phyloP scores from a whole-genome alignment of 345 rosid species.

The Eucalyptus coolabah region DNA sequence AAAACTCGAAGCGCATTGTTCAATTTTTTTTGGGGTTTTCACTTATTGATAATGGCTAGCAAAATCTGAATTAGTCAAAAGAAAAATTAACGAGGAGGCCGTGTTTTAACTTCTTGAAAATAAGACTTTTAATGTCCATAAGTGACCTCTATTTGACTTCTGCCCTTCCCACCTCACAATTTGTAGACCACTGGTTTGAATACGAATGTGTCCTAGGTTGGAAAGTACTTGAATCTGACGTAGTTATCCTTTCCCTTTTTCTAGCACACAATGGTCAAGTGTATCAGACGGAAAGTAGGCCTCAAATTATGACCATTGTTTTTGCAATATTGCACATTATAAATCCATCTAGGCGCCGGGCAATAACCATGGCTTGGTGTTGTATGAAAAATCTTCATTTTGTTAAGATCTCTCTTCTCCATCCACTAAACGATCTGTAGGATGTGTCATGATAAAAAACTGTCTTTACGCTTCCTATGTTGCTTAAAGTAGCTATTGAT shows the following conservation, averaged over 20 bases:
- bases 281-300: not conserved
- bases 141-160: not conserved
- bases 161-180: not conserved
- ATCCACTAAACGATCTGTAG: not conserved
- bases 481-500: slow-evolving; percentile 9
- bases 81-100: not conserved
- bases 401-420: too few relatives aligned
- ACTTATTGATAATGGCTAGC: not conserved
- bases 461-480: not conserved
- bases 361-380: too few relatives aligned
- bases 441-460: not conserved
- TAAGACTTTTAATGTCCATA: not conserved
- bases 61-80: not conserved
- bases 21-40: not conserved
- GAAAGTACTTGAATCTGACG: not conserved
- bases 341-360: too few relatives aligned
- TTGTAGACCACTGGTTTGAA: not conserved
- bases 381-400: too few relatives aligned
- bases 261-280: not conserved
- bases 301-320: not conserved
- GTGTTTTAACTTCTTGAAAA: not conserved
- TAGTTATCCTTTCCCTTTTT: not conserved
- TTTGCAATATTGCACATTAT: not conserved
- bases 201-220: not conserved
- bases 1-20: not conserved